Evolutionary conservation across 1,284 basidiomycete species (phyloP).

Genomic region (Cryptococcus sp.): DNA sequence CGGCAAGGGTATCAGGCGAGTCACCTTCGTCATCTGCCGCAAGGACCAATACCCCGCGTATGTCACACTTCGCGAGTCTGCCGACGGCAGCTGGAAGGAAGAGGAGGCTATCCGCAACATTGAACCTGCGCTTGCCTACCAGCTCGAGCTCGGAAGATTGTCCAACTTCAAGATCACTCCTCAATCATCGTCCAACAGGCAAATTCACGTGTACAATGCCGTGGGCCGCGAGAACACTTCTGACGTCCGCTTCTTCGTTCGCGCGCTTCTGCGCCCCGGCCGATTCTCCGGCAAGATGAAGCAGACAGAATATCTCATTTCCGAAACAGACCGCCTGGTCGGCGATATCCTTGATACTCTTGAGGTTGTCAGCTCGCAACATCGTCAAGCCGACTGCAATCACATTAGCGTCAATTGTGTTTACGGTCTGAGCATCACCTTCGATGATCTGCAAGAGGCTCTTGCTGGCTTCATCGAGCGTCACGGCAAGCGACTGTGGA

Average conservation of each 20-base stretch:
- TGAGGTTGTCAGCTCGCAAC: conserved; percentile 82
- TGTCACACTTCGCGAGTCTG: conserved; percentile 78
- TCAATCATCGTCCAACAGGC: conserved; percentile 88
- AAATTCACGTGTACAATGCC: conserved; percentile 96
- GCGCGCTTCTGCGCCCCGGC: conserved; percentile 93
- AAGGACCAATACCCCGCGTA: conserved; percentile 91
- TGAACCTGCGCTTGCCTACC: conserved; percentile 97
- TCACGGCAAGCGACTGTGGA: conserved; percentile 96
- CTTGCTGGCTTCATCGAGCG: conserved; percentile 98
- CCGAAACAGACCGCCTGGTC: conserved; percentile 95
- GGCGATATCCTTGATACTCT: conserved; percentile 92
- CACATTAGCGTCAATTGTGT: conserved; percentile 98
- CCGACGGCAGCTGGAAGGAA: conserved; percentile 78
- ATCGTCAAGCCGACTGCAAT: conserved; percentile 90
- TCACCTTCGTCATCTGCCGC: conserved; percentile 90
- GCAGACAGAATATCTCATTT: conserved; percentile 94
- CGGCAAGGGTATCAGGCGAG: conserved; percentile 81
- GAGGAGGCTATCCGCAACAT: conserved; percentile 97
- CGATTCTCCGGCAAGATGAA: conserved; percentile 88
- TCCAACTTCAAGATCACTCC: conserved; percentile 97
- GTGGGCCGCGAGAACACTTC: conserved; percentile 94
- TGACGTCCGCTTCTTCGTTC: conserved; percentile 97
- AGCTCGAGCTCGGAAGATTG: conserved; percentile 92
- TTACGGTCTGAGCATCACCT: conserved; percentile 91
- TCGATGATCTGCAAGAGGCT: conserved; percentile 93